Evolutionary conservation across 176 grass and related monocot genomes (phyloP).

Genomic region (Zoysia pacifica): DNA sequence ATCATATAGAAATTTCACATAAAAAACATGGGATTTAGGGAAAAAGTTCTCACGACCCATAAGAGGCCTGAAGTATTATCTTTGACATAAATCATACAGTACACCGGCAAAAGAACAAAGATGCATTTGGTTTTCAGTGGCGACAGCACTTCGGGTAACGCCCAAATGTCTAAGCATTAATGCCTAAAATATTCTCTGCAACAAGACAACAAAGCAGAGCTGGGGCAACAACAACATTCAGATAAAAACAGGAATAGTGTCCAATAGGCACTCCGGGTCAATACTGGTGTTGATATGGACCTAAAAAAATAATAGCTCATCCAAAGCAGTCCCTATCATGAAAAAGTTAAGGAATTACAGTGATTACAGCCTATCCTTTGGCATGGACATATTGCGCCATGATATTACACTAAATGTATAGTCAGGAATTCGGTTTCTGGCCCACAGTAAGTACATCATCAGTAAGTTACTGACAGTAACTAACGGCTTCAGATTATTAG

Average conservation of each 20-base stretch:
- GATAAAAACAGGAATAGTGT: not conserved
- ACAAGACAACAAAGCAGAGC: conserved; percentile 12
- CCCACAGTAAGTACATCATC: conserved; percentile 14
- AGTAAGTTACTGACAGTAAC: not conserved
- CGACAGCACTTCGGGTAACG: conserved; percentile 11
- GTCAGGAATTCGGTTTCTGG: conserved; percentile 22
- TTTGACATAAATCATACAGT: not conserved
- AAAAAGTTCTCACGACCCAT: too few relatives aligned
- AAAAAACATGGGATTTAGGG: too few relatives aligned
- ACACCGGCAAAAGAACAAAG: not conserved
- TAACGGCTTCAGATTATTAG: conserved; percentile 54
- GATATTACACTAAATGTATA: conserved; percentile 22
- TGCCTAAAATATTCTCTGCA: not conserved
- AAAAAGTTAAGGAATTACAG: conserved; percentile 36
- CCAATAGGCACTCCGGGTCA: not conserved
- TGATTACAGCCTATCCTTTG: conserved; percentile 7
- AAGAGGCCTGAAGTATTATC: too few relatives aligned
- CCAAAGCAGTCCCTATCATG: conserved; percentile 33
- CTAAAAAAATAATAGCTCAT: not conserved
- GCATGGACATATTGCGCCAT: not conserved
- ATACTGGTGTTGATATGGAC: not conserved
- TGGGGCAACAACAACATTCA: not conserved
- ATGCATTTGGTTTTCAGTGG: not conserved
- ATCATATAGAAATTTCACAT: too few relatives aligned
- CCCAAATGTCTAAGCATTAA: conserved; percentile 9